These are phyloP conservation scores for Aspergillus sclerotioniger DNA, from an alignment of 495 filamentous ascomycete genomes.

Conservation along the genomic window DNA sequence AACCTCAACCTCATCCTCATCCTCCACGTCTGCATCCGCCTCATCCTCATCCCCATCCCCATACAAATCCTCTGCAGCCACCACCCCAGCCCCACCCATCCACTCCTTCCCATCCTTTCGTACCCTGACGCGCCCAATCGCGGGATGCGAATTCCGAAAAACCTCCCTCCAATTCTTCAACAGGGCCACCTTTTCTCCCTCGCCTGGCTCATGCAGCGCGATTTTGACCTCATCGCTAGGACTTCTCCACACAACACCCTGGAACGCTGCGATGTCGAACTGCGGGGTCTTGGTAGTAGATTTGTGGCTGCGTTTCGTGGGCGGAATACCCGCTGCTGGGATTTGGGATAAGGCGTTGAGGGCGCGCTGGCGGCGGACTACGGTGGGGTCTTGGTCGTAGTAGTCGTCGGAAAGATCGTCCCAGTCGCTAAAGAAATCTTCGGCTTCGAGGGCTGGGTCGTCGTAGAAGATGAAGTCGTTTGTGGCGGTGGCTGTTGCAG, in stretches of 20 bases:
- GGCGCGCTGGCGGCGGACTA: conserved; percentile 21
- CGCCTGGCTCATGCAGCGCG: conserved; percentile 37
- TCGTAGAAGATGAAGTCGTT: conserved; percentile 42
- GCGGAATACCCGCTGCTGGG: background rate
- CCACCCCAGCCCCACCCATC: background rate
- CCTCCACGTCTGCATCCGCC: conserved; percentile 2
- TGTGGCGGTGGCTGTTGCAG: conserved; percentile 39
- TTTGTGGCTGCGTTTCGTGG: conserved; percentile 8
- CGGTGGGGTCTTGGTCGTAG: conserved; percentile 46
- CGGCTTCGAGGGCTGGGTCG: conserved; percentile 40
- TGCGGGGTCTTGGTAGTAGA: background rate
- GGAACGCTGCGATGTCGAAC: conserved; percentile 33
- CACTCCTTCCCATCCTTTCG: conserved; percentile 12
- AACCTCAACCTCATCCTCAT: conserved; percentile 5
- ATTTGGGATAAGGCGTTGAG: conserved; percentile 12
- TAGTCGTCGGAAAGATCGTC: conserved; percentile 52
- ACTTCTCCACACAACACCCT: conserved; percentile 42
- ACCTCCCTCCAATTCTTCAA: conserved; percentile 54
- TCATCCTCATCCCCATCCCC: background rate
- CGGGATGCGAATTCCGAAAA: conserved; percentile 40
- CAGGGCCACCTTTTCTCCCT: conserved; percentile 43
- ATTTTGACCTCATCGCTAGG: conserved; percentile 28
- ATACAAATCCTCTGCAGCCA: background rate
- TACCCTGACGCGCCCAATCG: conserved; percentile 27
- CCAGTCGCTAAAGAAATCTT: conserved; percentile 50